A percentile compares a stretch with the other conserved stretches of the same genome.
Evolutionary conservation across 495 filamentous ascomycete species (phyloP).

Genomic region (Aspergillus homomorphus): DNA sequence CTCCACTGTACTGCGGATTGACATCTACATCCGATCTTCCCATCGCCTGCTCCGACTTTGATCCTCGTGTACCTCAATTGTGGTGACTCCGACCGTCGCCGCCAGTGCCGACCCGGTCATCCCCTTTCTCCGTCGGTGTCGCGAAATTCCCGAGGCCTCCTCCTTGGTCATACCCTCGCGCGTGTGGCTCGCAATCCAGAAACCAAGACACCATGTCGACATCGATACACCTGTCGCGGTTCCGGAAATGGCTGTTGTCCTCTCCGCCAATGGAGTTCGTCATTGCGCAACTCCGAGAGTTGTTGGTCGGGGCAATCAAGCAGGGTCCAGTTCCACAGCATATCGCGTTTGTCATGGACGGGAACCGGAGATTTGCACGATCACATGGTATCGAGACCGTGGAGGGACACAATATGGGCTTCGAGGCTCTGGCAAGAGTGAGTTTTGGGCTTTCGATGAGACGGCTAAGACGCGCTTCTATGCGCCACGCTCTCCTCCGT

Average conservation of each 20-base stretch:
- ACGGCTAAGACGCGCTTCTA: not conserved
- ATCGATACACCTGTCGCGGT: constrained; percentile 65
- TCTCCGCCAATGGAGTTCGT: constrained; percentile 88
- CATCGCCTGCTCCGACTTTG: not conserved
- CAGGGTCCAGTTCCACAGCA: constrained; percentile 91
- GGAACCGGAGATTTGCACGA: constrained; percentile 87
- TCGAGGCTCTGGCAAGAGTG: constrained; percentile 87
- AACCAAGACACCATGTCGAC: constrained; percentile 34
- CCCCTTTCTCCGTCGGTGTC: not conserved
- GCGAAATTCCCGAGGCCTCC: constrained; percentile 3
- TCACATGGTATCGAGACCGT: constrained; percentile 91
- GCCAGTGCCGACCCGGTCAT: not conserved
- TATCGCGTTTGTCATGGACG: constrained; percentile 98
- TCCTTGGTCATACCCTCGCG: not conserved
- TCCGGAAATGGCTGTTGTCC: constrained; percentile 82
- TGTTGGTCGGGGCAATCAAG: constrained; percentile 80
- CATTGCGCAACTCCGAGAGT: constrained; percentile 65
- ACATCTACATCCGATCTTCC: constrained; percentile 11
- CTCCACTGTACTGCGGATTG: constrained; percentile 1
- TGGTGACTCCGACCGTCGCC: not conserved
- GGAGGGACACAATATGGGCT: constrained; percentile 94
- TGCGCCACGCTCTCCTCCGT: not conserved
- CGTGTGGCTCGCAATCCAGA: not conserved
- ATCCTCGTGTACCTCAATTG: not conserved
- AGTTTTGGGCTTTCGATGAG: constrained; percentile 16